Base-by-base conservation (phyloP, 1,139 yeast genomes). In the Suhomyces anneliseae region DNA sequence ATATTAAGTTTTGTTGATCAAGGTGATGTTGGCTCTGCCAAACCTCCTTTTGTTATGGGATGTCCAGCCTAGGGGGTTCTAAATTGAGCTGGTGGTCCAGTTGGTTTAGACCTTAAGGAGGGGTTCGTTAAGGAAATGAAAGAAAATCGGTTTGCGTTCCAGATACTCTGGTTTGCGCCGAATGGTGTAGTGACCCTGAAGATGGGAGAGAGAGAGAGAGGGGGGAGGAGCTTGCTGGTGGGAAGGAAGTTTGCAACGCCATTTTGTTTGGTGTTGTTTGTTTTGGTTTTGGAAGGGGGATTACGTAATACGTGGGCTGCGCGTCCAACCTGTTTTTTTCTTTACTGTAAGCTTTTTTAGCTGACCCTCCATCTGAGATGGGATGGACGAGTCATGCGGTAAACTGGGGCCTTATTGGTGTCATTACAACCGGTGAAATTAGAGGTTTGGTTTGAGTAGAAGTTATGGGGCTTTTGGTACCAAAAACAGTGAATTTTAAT, bases 261-360 rank as follows among this genome's bases (percentile, higher is more conserved):
- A 41, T 34, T 29, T 47, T 29, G 46, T 43, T 41, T 36, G 42
- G 31, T 42, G 40, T 36, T 47, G 50, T 47, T 47, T 44, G 46
- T 47, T 44, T 41, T 38, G 35, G 39, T 44, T 40, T 43, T 27
- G 43, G 45, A 39, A 42, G 49, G 49, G 46, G 45, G 45, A 35
- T 46, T 46, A 46, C 42, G 49, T 46, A 46, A 46, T 29, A 29
- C 32, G 32, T 29, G 32, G 32, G 32, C 24, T 19, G 24, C 32
- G 32, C 32, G 32, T 29, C 32, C 32, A 11, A 6, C 24, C 24
- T 19, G 4, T 19, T 19, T 19, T 19, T 19, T 19, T 3, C 1
- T 19, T 4, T 6, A 19, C 24, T 19, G 6, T 19, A 19, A 14
- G 38, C 40, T 38, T 36, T 39, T 35, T 14, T 14, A 14, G 2